A percentile compares a stretch with the other conserved stretches of the same genome.
Conservation (phyloP, 768 basidiomycete genomes). For the Leccinum aurantiacum region DNA sequence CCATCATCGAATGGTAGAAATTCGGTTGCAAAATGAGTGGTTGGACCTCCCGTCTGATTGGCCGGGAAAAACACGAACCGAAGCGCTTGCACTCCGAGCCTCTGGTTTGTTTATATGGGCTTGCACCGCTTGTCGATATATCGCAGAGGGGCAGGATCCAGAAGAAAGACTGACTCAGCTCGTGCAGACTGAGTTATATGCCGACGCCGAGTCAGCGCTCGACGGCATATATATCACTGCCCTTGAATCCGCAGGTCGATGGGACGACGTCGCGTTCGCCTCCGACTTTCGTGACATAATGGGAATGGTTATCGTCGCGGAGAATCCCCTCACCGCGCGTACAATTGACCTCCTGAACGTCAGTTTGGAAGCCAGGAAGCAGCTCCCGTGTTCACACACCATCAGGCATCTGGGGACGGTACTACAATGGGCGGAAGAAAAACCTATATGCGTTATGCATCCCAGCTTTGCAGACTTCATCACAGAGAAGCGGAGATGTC, state of each 20-base stretch:
- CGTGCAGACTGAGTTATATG: constrained; percentile 19
- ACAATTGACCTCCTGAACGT: constrained; percentile 31
- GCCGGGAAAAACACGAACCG: constrained; percentile 24
- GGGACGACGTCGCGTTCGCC: constrained; percentile 31
- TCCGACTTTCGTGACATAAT: constrained; percentile 34
- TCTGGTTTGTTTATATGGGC: constrained; percentile 37
- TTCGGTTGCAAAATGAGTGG: constrained; percentile 28
- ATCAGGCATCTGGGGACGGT: constrained; percentile 28
- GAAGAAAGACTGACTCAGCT: constrained; percentile 31
- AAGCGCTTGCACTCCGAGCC: constrained; percentile 27
- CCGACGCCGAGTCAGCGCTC: constrained; percentile 29
- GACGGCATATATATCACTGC: constrained; percentile 33
- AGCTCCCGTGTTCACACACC: constrained; percentile 32
- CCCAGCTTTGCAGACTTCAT: constrained; percentile 37
- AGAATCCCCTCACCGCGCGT: constrained; percentile 26
- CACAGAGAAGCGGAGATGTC: constrained; percentile 30
- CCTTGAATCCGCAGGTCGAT: constrained; percentile 31
- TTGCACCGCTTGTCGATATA: constrained; percentile 33
- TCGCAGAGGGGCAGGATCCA: constrained; percentile 33
- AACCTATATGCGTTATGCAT: constrained; percentile 33
- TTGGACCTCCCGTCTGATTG: constrained; percentile 29
- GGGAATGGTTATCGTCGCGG: constrained; percentile 31
- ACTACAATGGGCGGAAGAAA: constrained; percentile 28
- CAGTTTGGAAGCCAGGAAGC: constrained; percentile 8
- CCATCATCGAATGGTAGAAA: constrained; percentile 26